A percentile compares a stretch with the other conserved stretches of the same genome.
phyloP scores from a whole-genome alignment of 768 basidiomycete species.

The Collybia mongolica region DNA sequence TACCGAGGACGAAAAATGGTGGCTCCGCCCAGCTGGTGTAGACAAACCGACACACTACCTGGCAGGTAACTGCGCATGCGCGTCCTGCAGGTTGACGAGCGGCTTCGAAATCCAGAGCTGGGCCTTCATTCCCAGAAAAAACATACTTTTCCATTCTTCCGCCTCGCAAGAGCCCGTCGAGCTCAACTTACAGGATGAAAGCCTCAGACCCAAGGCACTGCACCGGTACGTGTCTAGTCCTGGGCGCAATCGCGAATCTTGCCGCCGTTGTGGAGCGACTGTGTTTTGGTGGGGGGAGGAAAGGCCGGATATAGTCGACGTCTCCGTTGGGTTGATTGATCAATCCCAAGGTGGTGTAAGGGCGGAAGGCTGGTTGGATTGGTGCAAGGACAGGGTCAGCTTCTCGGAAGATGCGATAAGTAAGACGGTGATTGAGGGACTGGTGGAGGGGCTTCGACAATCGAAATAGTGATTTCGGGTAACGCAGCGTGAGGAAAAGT shows the following conservation, averaged over 20 bases:
- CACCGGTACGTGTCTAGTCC: slow-evolving; percentile 21
- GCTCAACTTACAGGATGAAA: slow-evolving; percentile 10
- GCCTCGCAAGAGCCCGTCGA: slow-evolving; percentile 13
- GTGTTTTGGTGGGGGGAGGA: slow-evolving; percentile 26
- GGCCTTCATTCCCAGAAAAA: slow-evolving; percentile 18
- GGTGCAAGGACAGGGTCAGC: slow-evolving; percentile 16
- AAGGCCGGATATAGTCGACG: slow-evolving; percentile 21
- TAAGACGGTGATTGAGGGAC: slow-evolving; percentile 8
- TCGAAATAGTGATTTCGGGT: no score
- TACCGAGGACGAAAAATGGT: slow-evolving; percentile 21
- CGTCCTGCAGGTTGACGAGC: slow-evolving; percentile 19
- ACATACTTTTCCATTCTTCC: slow-evolving; percentile 16
- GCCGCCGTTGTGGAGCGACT: slow-evolving; percentile 28
- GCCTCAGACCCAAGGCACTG: slow-evolving; percentile 18
- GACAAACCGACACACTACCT: slow-evolving; percentile 20
- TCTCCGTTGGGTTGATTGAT: slow-evolving; percentile 20
- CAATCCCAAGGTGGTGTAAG: slow-evolving; percentile 10
- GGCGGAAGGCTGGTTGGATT: slow-evolving; percentile 21
- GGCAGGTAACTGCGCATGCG: slow-evolving; percentile 25
- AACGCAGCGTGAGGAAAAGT: no score
- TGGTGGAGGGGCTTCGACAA: slow-evolving; percentile 10
- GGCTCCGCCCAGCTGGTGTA: slow-evolving; percentile 19
- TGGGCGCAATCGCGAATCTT: slow-evolving; percentile 25
- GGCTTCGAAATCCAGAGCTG: slow-evolving; percentile 26
- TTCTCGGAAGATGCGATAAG: slow-evolving; percentile 17